Percentiles rank a stretch among this genome's conserved stretches.
phyloP scores from a whole-genome alignment of 2,329 filamentous ascomycete genomes.

The Claviceps cyperi region DNA sequence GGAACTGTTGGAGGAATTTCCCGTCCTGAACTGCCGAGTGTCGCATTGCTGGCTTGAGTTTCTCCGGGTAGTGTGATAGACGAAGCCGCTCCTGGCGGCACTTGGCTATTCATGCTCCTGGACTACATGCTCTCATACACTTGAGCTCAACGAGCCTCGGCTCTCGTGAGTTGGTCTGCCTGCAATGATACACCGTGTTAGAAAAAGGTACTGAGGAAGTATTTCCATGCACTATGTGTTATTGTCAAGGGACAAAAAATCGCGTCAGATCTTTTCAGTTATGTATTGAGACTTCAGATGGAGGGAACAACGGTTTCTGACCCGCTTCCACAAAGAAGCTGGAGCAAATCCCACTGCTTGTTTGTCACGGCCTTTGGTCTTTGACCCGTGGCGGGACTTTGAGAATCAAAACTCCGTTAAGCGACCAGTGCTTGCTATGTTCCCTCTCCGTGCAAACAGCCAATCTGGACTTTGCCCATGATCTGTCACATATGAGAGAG shows the following conservation, averaged over 20 bases:
- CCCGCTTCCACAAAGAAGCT: slow-evolving; percentile 8
- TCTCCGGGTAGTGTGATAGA: background rate
- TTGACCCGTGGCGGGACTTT: slow-evolving; percentile 24
- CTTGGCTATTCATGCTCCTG: slow-evolving; percentile 4
- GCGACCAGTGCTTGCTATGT: slow-evolving; percentile 19
- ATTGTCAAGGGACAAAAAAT: slow-evolving; percentile 4
- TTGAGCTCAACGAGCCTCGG: background rate
- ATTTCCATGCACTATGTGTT: background rate
- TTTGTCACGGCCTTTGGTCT: slow-evolving; percentile 48
- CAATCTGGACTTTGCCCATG: background rate
- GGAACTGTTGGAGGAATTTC: background rate
- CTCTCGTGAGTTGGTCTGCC: background rate
- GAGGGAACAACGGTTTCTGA: slow-evolving; percentile 34
- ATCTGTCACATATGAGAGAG: background rate
- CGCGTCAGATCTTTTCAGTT: slow-evolving; percentile 68
- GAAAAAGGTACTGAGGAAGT: background rate
- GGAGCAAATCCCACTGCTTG: slow-evolving; percentile 15
- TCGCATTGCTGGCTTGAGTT: background rate
- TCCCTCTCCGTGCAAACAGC: background rate
- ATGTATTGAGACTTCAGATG: slow-evolving; percentile 34
- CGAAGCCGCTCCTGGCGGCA: background rate
- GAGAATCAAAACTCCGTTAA: slow-evolving; percentile 38
- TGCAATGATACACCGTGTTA: background rate
- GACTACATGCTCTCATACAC: slow-evolving; percentile 4
- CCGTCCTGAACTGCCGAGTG: background rate